A percentile compares a stretch with the other conserved stretches of the same genome.
Evolutionary conservation across 1,139 yeast genomes (phyloP).

Genomic region (Candida gigantensis): DNA sequence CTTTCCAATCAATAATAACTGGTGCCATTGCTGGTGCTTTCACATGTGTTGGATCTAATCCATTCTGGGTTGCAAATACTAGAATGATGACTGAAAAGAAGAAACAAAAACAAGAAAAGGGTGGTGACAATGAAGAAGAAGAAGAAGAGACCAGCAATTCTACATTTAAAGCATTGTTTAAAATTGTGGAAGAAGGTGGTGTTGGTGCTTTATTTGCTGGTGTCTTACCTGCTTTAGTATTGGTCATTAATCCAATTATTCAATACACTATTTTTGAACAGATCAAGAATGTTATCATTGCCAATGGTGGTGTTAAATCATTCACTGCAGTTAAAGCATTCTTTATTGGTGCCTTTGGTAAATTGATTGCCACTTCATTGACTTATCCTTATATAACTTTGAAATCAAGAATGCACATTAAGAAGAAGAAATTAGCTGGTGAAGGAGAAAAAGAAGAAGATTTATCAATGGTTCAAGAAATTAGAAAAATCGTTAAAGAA

Average conservation of each 20-base stretch:
- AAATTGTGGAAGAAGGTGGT: conserved; percentile 74
- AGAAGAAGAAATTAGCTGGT: conserved; percentile 38
- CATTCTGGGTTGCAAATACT: conserved; percentile 94
- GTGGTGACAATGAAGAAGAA: not conserved
- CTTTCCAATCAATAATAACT: conserved; percentile 72
- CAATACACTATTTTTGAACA: conserved; percentile 94
- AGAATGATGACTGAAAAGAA: conserved; percentile 67
- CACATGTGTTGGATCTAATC: conserved; percentile 85
- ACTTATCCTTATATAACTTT: conserved; percentile 92
- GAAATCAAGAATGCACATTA: conserved; percentile 84
- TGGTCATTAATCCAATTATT: conserved; percentile 85
- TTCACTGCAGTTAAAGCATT: conserved; percentile 72
- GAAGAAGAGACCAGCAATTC: conserved; percentile 20
- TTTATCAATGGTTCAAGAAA: conserved; percentile 46
- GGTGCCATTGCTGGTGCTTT: conserved; percentile 89
- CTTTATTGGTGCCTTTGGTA: conserved; percentile 85
- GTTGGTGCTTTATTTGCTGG: conserved; percentile 75
- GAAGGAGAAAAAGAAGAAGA: conserved; percentile 22
- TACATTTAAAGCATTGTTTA: conserved; percentile 55
- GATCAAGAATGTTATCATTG: conserved; percentile 64
- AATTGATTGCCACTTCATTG: conserved; percentile 78
- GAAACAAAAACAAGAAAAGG: conserved; percentile 26
- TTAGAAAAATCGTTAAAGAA: conserved; percentile 53
- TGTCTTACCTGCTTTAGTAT: conserved; percentile 79
- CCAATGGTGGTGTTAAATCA: conserved; percentile 47